Evolutionary conservation across 345 rosid species (phyloP).

Genomic region (Moricandia moricandioides): DNA sequence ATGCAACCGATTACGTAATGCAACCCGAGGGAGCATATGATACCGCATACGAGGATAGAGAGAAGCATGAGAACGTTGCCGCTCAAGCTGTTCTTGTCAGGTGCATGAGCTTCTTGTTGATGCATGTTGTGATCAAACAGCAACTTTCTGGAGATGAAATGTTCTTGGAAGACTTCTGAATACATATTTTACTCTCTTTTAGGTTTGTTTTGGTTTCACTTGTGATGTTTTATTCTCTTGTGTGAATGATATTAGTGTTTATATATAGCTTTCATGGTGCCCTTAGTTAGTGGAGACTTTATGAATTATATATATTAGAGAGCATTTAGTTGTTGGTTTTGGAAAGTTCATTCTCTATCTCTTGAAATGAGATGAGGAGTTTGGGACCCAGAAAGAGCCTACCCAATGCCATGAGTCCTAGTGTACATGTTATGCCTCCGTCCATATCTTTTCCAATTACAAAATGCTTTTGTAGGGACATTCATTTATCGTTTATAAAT

Average conservation of each 20-base stretch:
- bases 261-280: conserved; percentile 26
- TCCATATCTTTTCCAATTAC: conserved; percentile 29
- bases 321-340: conserved; percentile 22
- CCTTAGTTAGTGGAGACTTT: conserved; percentile 16
- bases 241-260: conserved; percentile 15
- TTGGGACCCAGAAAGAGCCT: conserved; percentile 39
- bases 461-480: conserved; percentile 28
- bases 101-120: conserved; percentile 27
- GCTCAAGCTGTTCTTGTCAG: conserved; percentile 37
- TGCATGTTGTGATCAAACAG: conserved; percentile 32
- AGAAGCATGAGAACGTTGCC: conserved; percentile 46
- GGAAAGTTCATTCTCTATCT: conserved; percentile 25
- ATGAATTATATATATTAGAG: conserved; percentile 9
- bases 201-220: neutral
- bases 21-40: conserved; percentile 49
- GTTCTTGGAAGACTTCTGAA: conserved; percentile 23
- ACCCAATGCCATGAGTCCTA: conserved; percentile 26
- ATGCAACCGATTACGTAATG: conserved; percentile 53
- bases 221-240: conserved; percentile 22
- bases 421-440: conserved; percentile 15
- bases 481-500: conserved; percentile 1
- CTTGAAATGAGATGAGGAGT: conserved; percentile 8
- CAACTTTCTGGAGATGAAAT: conserved; percentile 37
- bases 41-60: conserved; percentile 50
- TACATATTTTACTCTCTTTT: neutral